Evolutionary conservation across 768 basidiomycete species (phyloP).

Genomic region (Rhizopogon sp.): DNA sequence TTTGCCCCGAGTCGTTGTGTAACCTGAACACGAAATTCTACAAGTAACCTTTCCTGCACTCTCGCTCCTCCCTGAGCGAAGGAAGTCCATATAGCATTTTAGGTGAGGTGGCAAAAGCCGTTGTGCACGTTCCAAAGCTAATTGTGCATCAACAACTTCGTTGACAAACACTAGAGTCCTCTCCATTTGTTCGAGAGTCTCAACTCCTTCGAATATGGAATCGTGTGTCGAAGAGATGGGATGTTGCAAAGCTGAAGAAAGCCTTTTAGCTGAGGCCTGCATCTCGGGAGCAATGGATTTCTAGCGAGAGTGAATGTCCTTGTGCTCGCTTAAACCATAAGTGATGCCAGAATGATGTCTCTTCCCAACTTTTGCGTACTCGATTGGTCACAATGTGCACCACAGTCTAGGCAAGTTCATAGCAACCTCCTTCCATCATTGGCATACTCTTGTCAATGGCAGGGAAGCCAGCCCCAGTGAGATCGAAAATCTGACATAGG

Average conservation of each 20-base stretch:
- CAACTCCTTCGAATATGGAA: too few species aligned
- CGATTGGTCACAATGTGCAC: conserved; percentile 30
- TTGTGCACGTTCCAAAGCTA: too few species aligned
- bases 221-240: background rate
- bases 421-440: conserved; percentile 36
- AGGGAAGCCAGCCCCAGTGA: conserved; percentile 24
- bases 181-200: background rate
- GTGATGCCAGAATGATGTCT: conserved; percentile 9
- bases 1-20: too few species aligned
- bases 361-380: conserved; percentile 8
- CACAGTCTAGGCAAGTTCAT: conserved; percentile 39
- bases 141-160: too few species aligned
- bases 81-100: too few species aligned
- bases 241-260: conserved; percentile 15
- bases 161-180: too few species aligned
- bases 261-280: too few species aligned
- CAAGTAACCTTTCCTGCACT: too few species aligned
- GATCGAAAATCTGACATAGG: conserved; percentile 39
- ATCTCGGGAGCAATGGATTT: conserved; percentile 1
- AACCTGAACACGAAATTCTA: too few species aligned
- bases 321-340: conserved; percentile 7
- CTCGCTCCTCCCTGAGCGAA: too few species aligned
- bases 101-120: too few species aligned
- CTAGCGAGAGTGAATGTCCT: conserved; percentile 12
- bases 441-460: conserved; percentile 36